Conservation (phyloP, 1,284 basidiomycete genomes). For the Ustilago shanxiensis region DNA sequence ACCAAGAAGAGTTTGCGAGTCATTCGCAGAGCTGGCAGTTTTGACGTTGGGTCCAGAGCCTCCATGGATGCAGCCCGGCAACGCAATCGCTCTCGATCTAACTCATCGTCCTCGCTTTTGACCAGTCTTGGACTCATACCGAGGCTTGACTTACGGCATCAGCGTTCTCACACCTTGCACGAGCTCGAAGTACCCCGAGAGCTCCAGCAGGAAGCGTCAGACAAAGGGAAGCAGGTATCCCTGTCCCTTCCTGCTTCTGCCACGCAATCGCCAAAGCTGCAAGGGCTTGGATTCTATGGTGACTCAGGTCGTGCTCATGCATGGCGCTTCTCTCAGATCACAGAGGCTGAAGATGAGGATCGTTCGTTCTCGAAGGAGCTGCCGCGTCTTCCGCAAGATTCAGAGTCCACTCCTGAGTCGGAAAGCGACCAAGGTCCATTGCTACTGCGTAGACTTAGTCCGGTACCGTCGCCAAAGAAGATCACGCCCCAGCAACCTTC, state of each 20-base stretch:
- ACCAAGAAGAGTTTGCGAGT: conserved; percentile 42
- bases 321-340: conserved; percentile 50
- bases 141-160: conserved; percentile 24
- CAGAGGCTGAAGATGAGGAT: conserved; percentile 47
- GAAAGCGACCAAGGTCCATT: conserved; percentile 31
- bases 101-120: conserved; percentile 40
- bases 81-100: conserved; percentile 34
- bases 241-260: conserved; percentile 21
- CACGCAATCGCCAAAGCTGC: conserved; percentile 19
- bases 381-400: conserved; percentile 14
- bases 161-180: conserved; percentile 34
- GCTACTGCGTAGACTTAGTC: conserved; percentile 8
- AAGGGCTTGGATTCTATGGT: conserved; percentile 25
- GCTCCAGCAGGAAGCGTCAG: background rate
- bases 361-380: conserved; percentile 39
- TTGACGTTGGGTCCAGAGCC: conserved; percentile 36
- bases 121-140: conserved; percentile 18
- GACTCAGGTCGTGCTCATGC: conserved; percentile 10
- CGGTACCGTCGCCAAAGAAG: background rate
- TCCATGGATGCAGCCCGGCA: conserved; percentile 4
- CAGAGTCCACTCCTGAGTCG: conserved; percentile 7
- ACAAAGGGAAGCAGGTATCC: conserved; percentile 7
- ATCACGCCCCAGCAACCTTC: background rate
- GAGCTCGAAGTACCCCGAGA: conserved; percentile 4
- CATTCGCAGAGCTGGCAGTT: conserved; percentile 46